phyloP scores from a whole-genome alignment of 768 basidiomycete species.

The Cyathus striatus region DNA sequence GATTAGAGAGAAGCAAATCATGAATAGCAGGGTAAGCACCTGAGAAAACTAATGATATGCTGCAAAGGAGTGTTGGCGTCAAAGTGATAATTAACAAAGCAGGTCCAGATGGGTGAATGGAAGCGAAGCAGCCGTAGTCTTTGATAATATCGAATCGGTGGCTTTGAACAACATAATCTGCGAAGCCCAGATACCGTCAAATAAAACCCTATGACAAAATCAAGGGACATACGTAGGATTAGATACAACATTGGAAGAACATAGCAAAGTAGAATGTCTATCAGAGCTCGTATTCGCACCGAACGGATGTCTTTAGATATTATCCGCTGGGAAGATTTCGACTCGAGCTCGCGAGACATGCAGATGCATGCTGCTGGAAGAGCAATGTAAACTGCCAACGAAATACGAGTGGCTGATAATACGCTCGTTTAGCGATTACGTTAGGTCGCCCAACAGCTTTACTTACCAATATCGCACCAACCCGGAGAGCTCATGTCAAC shows the following conservation, averaged over 20 bases:
- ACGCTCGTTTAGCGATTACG: neutral
- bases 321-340: conserved; percentile 40
- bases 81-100: conserved; percentile 39
- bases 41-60: conserved; percentile 33
- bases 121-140: conserved; percentile 50
- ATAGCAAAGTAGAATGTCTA: conserved; percentile 47
- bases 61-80: conserved; percentile 38
- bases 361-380: conserved; percentile 57
- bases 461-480: conserved; percentile 76
- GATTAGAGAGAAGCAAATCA: too few relatives aligned
- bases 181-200: conserved; percentile 1
- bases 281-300: conserved; percentile 33
- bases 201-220: neutral
- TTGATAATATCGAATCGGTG: conserved; percentile 59
- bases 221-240: conserved; percentile 44
- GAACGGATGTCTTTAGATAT: conserved; percentile 24
- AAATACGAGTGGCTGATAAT: conserved; percentile 47
- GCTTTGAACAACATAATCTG: conserved; percentile 55
- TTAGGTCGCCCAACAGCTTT: neutral
- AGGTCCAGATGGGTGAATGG: conserved; percentile 36
- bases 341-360: conserved; percentile 50
- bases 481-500: conserved; percentile 36
- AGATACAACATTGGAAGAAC: conserved; percentile 53
- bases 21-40: conserved; percentile 31
- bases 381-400: conserved; percentile 46